phyloP scores from a whole-genome alignment of 2,329 filamentous ascomycete genomes.

The Aspergillus luchuensis region DNA sequence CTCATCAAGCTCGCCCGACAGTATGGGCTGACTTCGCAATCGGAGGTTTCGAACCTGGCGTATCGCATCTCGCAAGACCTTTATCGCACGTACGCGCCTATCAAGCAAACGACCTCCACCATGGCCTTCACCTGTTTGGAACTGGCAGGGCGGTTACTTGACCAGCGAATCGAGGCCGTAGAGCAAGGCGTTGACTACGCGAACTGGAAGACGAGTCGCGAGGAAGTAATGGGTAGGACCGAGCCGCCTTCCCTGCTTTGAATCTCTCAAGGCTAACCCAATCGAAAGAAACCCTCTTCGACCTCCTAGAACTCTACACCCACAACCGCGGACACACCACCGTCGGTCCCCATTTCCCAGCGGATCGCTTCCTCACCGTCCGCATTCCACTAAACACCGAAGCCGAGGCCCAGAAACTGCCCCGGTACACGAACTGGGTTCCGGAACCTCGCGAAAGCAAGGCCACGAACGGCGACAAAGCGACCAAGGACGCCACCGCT shows the following conservation, averaged over 20 bases:
- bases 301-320: constrained; percentile 89
- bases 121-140: constrained; percentile 82
- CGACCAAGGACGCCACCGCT: constrained; percentile 19
- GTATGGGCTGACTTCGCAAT: constrained; percentile 56
- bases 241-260: constrained; percentile 39
- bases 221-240: constrained; percentile 52
- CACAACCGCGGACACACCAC: constrained; percentile 75
- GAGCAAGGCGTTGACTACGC: constrained; percentile 53
- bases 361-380: constrained; percentile 79
- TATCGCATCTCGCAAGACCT: constrained; percentile 85
- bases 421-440: constrained; percentile 63
- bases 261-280: constrained; percentile 29
- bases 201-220: constrained; percentile 50
- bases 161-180: constrained; percentile 55
- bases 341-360: constrained; percentile 69
- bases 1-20: constrained; percentile 75
- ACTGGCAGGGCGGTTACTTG: constrained; percentile 71
- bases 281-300: constrained; percentile 74
- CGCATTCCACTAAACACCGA: constrained; percentile 86
- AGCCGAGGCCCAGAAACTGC: constrained; percentile 63
- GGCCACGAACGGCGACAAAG: constrained; percentile 17
- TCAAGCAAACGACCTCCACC: constrained; percentile 86
- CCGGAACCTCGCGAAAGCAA: constrained; percentile 22
- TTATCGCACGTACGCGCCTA: constrained; percentile 87
- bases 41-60: constrained; percentile 64